Conservation (phyloP, 139 green algal species). For the Tetraselmis striata region DNA sequence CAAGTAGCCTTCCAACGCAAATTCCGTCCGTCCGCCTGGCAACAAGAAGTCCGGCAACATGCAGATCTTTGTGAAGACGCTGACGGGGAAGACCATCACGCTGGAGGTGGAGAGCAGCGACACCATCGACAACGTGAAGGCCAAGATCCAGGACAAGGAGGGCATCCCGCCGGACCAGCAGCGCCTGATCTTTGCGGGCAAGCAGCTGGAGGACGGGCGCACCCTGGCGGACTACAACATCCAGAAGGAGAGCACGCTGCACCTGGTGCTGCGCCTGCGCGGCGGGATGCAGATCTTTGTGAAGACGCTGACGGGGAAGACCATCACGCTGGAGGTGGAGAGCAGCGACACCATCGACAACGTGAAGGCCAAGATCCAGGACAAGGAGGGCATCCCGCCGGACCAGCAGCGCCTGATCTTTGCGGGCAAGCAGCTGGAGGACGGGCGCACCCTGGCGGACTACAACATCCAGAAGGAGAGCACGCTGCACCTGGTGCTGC, state of each 20-base stretch:
- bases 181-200: conserved; percentile 94
- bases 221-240: conserved; percentile 98
- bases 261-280: conserved; percentile 54
- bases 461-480: conserved; percentile 97
- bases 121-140: conserved; percentile 35
- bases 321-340: conserved; percentile 70
- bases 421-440: conserved; percentile 95
- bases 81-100: conserved; percentile 93
- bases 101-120: conserved; percentile 58
- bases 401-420: conserved; percentile 98
- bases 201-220: conserved; percentile 94
- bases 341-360: conserved; percentile 27
- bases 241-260: conserved; percentile 81
- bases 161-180: conserved; percentile 95
- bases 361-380: conserved; percentile 48
- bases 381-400: conserved; percentile 80
- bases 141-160: conserved; percentile 60
- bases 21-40: too few species aligned
- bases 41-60: too few species aligned
- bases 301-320: conserved; percentile 84
- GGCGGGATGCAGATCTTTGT: conserved; percentile 84
- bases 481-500: conserved; percentile 67
- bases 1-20: background rate
- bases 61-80: conserved; percentile 87
- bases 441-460: conserved; percentile 89